phyloP scores from a whole-genome alignment of 164 flowering plant species.

The Vitis rotundifolia region DNA sequence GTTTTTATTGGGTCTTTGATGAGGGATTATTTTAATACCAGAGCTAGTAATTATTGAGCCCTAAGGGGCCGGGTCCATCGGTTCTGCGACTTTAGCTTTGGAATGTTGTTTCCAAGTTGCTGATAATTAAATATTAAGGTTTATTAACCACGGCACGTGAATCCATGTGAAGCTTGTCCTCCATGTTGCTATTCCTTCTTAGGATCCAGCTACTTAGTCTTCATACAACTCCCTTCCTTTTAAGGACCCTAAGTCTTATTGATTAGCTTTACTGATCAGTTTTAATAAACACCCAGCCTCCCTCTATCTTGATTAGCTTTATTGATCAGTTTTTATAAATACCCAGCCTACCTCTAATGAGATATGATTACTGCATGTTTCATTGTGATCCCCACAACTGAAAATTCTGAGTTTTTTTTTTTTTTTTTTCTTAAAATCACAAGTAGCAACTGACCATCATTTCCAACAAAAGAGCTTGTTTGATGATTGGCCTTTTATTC shows the following conservation, averaged over 20 bases:
- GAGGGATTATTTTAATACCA: neutral
- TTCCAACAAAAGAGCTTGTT: no score
- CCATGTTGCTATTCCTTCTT: constrained; percentile 18
- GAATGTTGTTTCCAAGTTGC: constrained; percentile 24
- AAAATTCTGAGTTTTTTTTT: no score
- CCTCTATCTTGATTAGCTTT: no score
- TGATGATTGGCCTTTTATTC: no score
- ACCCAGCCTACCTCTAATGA: no score
- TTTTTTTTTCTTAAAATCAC: no score
- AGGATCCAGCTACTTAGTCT: constrained; percentile 8
- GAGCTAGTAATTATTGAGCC: constrained; percentile 22
- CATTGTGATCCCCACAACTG: no score
- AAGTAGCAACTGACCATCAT: no score
- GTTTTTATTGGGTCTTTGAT: constrained; percentile 3
- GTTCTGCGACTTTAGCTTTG: constrained; percentile 22
- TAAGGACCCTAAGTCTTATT: neutral
- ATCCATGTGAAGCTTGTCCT: constrained; percentile 57
- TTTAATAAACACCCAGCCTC: no score
- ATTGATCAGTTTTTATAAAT: no score
- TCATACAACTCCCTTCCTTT: neutral
- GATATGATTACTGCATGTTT: no score
- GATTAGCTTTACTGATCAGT: no score
- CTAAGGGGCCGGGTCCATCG: constrained; percentile 7
- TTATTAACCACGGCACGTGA: constrained; percentile 39
- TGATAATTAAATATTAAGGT: constrained; percentile 6